phyloP scores from a whole-genome alignment of 441 rosid genomes.

The Raphanus hybrid region DNA sequence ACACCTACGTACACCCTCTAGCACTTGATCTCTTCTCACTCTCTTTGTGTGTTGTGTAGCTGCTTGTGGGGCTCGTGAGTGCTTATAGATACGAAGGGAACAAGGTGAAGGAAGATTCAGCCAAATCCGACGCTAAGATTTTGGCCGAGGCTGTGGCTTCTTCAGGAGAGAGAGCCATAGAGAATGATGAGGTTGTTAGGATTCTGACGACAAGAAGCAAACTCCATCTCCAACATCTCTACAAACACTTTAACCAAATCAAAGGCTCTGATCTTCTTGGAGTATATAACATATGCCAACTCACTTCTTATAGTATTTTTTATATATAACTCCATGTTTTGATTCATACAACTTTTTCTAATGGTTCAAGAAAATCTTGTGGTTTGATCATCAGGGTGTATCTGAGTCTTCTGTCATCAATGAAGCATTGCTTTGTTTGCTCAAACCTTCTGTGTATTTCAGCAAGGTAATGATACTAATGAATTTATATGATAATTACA shows the following conservation, averaged over 20 bases:
- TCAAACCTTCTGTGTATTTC: constrained; percentile 69
- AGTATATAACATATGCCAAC: constrained; percentile 41
- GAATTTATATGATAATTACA: not conserved
- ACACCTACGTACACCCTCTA: not conserved
- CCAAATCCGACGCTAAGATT: constrained; percentile 68
- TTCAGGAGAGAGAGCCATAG: constrained; percentile 45
- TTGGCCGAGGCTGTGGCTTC: constrained; percentile 53
- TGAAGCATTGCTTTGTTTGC: constrained; percentile 67
- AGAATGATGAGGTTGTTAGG: constrained; percentile 69
- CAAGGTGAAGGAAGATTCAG: constrained; percentile 54
- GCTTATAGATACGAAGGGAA: constrained; percentile 90
- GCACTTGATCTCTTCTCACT: not conserved
- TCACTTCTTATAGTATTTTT: not conserved
- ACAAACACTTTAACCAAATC: constrained; percentile 55
- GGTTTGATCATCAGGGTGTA: constrained; percentile 58
- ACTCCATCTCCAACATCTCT: constrained; percentile 59
- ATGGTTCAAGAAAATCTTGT: constrained; percentile 19
- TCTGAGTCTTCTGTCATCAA: constrained; percentile 48
- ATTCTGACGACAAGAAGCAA: constrained; percentile 83
- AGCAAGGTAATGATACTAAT: constrained; percentile 53
- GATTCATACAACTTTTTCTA: not conserved
- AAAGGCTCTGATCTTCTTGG: constrained; percentile 51
- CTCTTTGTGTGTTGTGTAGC: constrained; percentile 46
- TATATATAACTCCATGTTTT: not conserved
- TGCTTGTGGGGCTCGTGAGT: constrained; percentile 85